phyloP scores from a whole-genome alignment of 2,329 filamentous ascomycete genomes.

The Ambrosiella beaveri region DNA sequence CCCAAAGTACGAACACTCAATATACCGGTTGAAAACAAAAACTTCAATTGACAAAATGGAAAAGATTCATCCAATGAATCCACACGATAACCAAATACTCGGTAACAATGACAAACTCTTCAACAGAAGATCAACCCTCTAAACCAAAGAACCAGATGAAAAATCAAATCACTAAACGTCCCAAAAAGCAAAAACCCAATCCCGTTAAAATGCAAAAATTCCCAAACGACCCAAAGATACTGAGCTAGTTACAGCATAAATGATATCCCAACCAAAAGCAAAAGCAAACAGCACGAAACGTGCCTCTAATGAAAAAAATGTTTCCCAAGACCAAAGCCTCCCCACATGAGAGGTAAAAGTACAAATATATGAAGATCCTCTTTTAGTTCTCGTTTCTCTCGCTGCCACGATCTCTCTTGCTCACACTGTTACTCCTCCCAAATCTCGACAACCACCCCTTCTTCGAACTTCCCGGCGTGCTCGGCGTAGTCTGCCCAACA shows the following conservation, averaged over 20 bases:
- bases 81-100: too few species aligned
- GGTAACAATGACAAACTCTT: neutral
- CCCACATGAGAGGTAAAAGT: slow-evolving; percentile 2
- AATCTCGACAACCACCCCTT: slow-evolving; percentile 12
- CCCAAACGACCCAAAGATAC: neutral
- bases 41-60: too few species aligned
- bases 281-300: neutral
- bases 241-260: neutral
- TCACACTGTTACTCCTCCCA: slow-evolving; percentile 12
- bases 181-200: neutral
- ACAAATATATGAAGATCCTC: neutral
- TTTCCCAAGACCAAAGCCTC: neutral
- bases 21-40: too few species aligned
- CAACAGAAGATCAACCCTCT: neutral
- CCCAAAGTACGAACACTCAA: too few species aligned
- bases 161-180: neutral
- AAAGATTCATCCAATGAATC: too few species aligned
- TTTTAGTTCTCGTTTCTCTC: neutral
- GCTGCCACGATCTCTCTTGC: slow-evolving; percentile 4
- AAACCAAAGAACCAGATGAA: neutral
- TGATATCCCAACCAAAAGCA: neutral
- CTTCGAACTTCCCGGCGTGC: slow-evolving; percentile 7
- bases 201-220: neutral
- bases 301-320: neutral
- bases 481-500: slow-evolving; percentile 2